Evolutionary conservation across 345 rosid genomes (phyloP).

Genomic region (Streptanthus diversifolius): DNA sequence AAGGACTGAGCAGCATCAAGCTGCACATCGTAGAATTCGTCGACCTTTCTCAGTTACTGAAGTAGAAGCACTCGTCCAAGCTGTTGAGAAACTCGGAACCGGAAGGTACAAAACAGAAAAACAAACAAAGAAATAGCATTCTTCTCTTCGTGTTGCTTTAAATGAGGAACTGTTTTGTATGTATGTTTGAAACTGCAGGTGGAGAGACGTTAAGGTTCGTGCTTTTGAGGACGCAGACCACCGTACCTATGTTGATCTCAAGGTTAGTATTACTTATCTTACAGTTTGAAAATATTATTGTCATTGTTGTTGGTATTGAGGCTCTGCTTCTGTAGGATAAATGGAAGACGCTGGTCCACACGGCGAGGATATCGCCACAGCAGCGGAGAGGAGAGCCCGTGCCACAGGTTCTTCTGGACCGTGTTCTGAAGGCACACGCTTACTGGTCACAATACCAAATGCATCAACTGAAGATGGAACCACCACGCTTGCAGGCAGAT

Average conservation of each 20-base stretch:
- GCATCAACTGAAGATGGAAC: slow-evolving; percentile 45
- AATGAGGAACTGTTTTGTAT: not conserved
- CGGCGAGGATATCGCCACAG: slow-evolving; percentile 89
- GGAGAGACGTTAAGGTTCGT: slow-evolving; percentile 86
- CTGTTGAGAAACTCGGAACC: slow-evolving; percentile 95
- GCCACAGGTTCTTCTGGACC: slow-evolving; percentile 82
- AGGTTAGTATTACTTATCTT: slow-evolving; percentile 38
- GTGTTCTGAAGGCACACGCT: slow-evolving; percentile 73
- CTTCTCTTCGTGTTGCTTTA: not conserved
- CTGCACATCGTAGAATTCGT: slow-evolving; percentile 90
- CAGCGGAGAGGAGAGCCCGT: slow-evolving; percentile 96
- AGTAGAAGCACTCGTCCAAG: slow-evolving; percentile 94
- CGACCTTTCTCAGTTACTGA: slow-evolving; percentile 96
- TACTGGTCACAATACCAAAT: slow-evolving; percentile 78
- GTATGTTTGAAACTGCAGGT: slow-evolving; percentile 41
- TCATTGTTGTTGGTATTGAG: not conserved
- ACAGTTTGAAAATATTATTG: not conserved
- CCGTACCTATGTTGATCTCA: slow-evolving; percentile 95
- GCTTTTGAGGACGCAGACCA: slow-evolving; percentile 87
- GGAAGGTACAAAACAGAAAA: slow-evolving; percentile 58
- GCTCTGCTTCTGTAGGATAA: slow-evolving; percentile 65
- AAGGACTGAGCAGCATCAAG: slow-evolving; percentile 47
- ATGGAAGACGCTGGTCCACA: slow-evolving; percentile 95
- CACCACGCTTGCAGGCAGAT: not conserved
- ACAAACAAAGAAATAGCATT: not conserved